Evolutionary conservation across 2,329 filamentous ascomycete species (phyloP), one percentile per base, ranked within the genome.

Genomic region (Xenoacremonium recifei): DNA sequence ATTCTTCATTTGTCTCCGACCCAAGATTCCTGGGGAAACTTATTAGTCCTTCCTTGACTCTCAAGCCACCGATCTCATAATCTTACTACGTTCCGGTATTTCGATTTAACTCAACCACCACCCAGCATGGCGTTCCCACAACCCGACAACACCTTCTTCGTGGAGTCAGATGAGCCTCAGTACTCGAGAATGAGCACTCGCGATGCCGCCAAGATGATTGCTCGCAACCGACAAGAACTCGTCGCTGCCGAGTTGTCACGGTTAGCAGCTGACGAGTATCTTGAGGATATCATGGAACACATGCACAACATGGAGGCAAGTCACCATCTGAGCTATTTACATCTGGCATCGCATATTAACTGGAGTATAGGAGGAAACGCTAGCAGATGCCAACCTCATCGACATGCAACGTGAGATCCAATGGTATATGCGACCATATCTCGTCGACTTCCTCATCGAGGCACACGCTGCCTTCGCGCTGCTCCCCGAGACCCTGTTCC

Each of bases 341-440:
- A 33, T 18, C 19, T 9, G 25, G 21, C 1, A 17, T 6, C 36
- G 16, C 19, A 21, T 39, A 15, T 35, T 39, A 34, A 42, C 47
- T n/a, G n/a, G n/a, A n/a, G 60, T 71, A 41, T 34, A 80, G 79
- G 80, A 85, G 60, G 87, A 95, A 69, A 97, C 93, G 20, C 76
- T 97, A 53, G 89, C 93, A 40, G 93, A 99, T 67, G 92, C 95
- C 65, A 92, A 92, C 66, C 90, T 95, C 25, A 99, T 99, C 66
- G 93, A 99, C 67, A 96, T 97, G 69, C 93, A 99, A 70, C 90
- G 91, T 53, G 93, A 99, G 77, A 97, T 99, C 50, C 90, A 97
- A 65, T 99, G 93, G 93, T 97, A 95, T 71, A 99, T 99, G 93
- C 79, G 93, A 59, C 93, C 93, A 1, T 97, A 96, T 67, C 84